Evolutionary conservation across 2,329 filamentous ascomycete genomes (phyloP).

Genomic region (Fusarium mundagurra): DNA sequence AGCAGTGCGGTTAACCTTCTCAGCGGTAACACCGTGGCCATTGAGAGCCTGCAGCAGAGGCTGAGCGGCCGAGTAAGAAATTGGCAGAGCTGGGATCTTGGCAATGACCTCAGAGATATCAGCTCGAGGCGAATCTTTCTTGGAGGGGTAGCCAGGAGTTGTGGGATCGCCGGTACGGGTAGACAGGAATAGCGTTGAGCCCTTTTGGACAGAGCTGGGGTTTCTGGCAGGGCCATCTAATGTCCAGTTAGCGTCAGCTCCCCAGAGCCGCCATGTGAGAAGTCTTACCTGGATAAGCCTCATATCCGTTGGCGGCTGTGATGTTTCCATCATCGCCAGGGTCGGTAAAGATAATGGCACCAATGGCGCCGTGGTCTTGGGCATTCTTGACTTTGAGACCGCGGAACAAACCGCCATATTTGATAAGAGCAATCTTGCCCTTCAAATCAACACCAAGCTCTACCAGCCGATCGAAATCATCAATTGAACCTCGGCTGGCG

Average conservation of each 20-base stretch:
- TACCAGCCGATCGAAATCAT: conserved; percentile 77
- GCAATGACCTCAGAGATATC: conserved; percentile 72
- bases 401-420: conserved; percentile 81
- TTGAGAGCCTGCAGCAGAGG: conserved; percentile 83
- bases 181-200: conserved; percentile 78
- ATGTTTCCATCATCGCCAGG: conserved; percentile 84
- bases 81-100: conserved; percentile 81
- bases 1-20: conserved; percentile 68
- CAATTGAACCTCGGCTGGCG: conserved; percentile 70
- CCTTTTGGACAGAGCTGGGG: conserved; percentile 80
- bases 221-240: conserved; percentile 75
- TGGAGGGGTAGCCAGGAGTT: conserved; percentile 83
- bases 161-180: conserved; percentile 73
- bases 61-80: conserved; percentile 80
- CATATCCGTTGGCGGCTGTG: conserved; percentile 78
- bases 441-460: conserved; percentile 73
- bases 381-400: conserved; percentile 87
- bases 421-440: conserved; percentile 81
- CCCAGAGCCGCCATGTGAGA: fast-evolving
- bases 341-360: conserved; percentile 82
- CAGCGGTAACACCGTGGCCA: conserved; percentile 75
- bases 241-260: not conserved
- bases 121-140: conserved; percentile 73
- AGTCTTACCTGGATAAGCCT: conserved; percentile 68
- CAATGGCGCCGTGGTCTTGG: conserved; percentile 84